Evolutionary conservation across 495 filamentous ascomycete species (phyloP).

Genomic region (Hyphodiscus hymeniophilus): DNA sequence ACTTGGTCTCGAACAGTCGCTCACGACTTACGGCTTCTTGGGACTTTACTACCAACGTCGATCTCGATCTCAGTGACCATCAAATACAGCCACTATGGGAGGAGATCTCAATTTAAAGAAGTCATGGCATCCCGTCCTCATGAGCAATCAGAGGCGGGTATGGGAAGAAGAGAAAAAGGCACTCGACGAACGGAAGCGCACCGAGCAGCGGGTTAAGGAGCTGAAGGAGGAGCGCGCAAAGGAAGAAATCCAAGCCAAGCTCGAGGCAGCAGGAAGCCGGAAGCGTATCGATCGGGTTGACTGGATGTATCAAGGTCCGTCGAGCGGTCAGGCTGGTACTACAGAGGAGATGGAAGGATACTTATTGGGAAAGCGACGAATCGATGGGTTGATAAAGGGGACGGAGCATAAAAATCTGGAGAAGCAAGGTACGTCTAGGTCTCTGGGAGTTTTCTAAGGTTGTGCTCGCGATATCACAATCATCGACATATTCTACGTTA

Average conservation of each 20-base stretch:
- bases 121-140: constrained; percentile 84
- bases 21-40: too few relatives aligned
- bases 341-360: constrained; percentile 93
- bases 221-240: constrained; percentile 88
- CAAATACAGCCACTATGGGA: constrained; percentile 55
- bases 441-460: too few relatives aligned
- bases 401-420: constrained; percentile 71
- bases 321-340: constrained; percentile 67
- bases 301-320: constrained; percentile 94
- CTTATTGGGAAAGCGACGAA: constrained; percentile 81
- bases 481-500: too few relatives aligned
- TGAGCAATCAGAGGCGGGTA: constrained; percentile 75
- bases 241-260: constrained; percentile 82
- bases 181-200: constrained; percentile 89
- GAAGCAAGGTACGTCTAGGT: too few relatives aligned
- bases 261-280: constrained; percentile 79
- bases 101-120: constrained; percentile 95
- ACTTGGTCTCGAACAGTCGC: too few relatives aligned
- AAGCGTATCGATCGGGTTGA: constrained; percentile 74
- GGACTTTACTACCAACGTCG: constrained; percentile 1
- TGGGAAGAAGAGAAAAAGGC: constrained; percentile 86
- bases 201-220: constrained; percentile 78
- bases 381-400: constrained; percentile 83
- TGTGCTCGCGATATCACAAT: too few relatives aligned
- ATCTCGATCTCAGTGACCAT: neutral